phyloP scores from a whole-genome alignment of 805 yeast genomes.

The Saccharomycopsis malanga region DNA sequence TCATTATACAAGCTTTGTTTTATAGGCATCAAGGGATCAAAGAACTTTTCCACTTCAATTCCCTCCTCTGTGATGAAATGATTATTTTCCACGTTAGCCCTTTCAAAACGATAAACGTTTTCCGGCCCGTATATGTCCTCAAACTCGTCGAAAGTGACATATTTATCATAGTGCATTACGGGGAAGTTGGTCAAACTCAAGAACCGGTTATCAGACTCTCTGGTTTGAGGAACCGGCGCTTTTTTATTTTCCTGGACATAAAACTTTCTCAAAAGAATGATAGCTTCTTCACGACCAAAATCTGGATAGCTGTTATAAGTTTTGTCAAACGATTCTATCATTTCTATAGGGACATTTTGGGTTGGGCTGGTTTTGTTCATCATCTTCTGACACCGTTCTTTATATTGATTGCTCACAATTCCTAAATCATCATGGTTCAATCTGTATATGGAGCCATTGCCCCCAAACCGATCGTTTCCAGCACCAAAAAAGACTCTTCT shows the following conservation, averaged over 20 bases:
- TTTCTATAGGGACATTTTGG: slow-evolving; percentile 2
- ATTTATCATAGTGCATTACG: slow-evolving; percentile 45
- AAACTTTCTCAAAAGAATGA: slow-evolving; percentile 71
- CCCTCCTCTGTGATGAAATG: slow-evolving; percentile 13
- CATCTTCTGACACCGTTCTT: slow-evolving; percentile 1
- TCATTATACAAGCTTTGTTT: slow-evolving; percentile 3
- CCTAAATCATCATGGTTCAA: slow-evolving; percentile 42
- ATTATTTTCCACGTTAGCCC: background rate
- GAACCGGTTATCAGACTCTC: slow-evolving; percentile 49
- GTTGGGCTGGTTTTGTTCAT: slow-evolving; percentile 3
- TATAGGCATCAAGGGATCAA: slow-evolving; percentile 20
- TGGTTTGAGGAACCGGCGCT: slow-evolving; percentile 76
- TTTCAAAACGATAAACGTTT: slow-evolving; percentile 7
- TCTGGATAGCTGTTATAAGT: slow-evolving; percentile 66
- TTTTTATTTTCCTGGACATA: slow-evolving; percentile 78
- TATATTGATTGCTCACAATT: slow-evolving; percentile 18
- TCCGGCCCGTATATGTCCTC: slow-evolving; percentile 39
- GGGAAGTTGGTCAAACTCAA: slow-evolving; percentile 55
- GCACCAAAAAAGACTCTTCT: slow-evolving; percentile 80
- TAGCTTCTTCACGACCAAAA: slow-evolving; percentile 71
- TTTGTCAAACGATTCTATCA: slow-evolving; percentile 24
- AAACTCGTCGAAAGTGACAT: slow-evolving; percentile 47
- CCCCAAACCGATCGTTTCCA: slow-evolving; percentile 93
- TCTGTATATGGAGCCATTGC: slow-evolving; percentile 80
- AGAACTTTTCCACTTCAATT: slow-evolving; percentile 17